Conservation (phyloP, 169 alveolate genomes). For the Eimeria falciformis region DNA sequence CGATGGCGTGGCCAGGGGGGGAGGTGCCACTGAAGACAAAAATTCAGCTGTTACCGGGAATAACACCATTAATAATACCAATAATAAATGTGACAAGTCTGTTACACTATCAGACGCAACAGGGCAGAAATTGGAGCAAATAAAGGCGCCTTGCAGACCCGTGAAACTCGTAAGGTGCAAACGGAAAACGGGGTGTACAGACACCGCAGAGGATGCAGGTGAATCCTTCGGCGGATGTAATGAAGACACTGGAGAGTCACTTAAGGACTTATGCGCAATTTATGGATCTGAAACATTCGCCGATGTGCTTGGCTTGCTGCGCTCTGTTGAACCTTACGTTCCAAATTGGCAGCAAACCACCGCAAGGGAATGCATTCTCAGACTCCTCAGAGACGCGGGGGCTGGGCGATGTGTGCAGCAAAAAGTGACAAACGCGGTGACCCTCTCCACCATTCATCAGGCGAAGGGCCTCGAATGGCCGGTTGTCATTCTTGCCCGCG, state of each 20-base stretch:
- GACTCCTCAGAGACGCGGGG: conserved; percentile 80
- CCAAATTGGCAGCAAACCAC: conserved; percentile 81
- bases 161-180: not conserved
- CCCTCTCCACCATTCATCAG: conserved; percentile 88
- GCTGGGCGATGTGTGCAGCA: conserved; percentile 71
- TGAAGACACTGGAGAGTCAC: conserved; percentile 1
- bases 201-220: not conserved
- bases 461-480: conserved; percentile 91
- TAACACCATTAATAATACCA: not conserved
- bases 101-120: not conserved
- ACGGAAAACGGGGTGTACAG: conserved; percentile 8
- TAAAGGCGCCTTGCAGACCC: not conserved
- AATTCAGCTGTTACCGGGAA: not conserved
- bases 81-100: not conserved
- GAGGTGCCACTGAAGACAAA: not conserved
- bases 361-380: conserved; percentile 78
- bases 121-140: not conserved
- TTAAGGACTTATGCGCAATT: not conserved
- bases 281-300: conserved; percentile 56
- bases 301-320: conserved; percentile 69
- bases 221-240: not conserved
- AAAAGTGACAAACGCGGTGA: conserved; percentile 78
- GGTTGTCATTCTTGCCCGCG: conserved; percentile 85
- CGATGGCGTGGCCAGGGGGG: not conserved
- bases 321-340: conserved; percentile 77